A percentile compares a stretch with the other conserved stretches of the same genome.
Conservation (phyloP, 2,329 filamentous ascomycete genomes). For the Fusarium liriodendri region DNA sequence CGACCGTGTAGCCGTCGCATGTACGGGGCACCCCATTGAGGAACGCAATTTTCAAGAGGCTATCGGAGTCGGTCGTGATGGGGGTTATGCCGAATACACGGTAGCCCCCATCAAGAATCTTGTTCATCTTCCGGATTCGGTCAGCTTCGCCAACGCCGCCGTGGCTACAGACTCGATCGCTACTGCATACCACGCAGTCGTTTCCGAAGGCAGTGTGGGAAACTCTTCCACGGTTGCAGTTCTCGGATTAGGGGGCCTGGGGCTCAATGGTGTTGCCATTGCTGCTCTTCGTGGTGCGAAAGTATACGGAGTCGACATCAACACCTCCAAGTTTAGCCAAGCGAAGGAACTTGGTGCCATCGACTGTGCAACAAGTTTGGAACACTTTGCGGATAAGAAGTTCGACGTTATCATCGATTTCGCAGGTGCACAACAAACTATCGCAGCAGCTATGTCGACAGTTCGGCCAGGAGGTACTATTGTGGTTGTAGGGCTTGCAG, state of each 20-base stretch:
- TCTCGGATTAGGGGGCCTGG: neutral
- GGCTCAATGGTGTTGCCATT: neutral
- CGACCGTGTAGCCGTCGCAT: neutral
- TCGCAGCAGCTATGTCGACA: neutral
- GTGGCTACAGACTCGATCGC: neutral
- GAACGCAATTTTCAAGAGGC: neutral
- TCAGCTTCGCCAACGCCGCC: neutral
- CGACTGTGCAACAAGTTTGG: neutral
- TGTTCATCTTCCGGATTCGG: neutral
- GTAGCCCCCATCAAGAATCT: neutral
- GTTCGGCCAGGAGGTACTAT: neutral
- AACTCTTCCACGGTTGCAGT: neutral
- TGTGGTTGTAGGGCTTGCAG: neutral
- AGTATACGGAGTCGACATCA: neutral
- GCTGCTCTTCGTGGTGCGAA: neutral
- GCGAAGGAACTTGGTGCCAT: neutral
- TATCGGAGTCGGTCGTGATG: neutral
- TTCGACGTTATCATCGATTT: neutral
- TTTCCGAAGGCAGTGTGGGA: neutral
- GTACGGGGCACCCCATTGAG: neutral
- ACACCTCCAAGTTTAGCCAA: neutral
- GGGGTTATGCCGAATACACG: neutral
- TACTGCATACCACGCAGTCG: neutral
- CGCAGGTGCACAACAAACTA: neutral
- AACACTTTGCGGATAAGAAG: neutral